Evolutionary conservation across 2,329 filamentous ascomycete species (phyloP).

Genomic region (Neofusicoccum kwambonambiense): DNA sequence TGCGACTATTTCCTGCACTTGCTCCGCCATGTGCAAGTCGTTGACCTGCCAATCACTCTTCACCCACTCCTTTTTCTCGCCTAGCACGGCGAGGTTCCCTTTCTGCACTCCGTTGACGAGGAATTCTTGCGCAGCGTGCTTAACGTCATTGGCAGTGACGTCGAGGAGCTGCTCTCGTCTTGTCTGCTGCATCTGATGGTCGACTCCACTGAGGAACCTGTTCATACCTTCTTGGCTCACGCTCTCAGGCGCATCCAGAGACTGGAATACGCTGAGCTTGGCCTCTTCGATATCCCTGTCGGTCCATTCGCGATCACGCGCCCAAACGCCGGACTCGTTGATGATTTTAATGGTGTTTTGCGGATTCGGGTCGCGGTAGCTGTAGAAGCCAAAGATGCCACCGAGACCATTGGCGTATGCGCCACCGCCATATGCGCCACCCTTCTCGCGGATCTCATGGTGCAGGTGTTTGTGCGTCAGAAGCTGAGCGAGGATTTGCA

Average conservation of each 20-base stretch:
- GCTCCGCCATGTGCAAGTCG: slow-evolving; percentile 64
- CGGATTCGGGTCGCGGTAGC: slow-evolving; percentile 94
- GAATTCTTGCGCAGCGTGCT: slow-evolving; percentile 76
- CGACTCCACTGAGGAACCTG: slow-evolving; percentile 80
- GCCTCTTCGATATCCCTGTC: slow-evolving; percentile 89
- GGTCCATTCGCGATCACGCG: slow-evolving; percentile 76
- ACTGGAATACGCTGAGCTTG: slow-evolving; percentile 92
- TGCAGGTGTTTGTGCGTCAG: slow-evolving; percentile 96
- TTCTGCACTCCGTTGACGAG: slow-evolving; percentile 67
- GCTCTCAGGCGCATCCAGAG: slow-evolving; percentile 81
- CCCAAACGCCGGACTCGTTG: slow-evolving; percentile 78
- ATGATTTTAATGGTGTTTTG: slow-evolving; percentile 85
- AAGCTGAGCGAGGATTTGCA: slow-evolving; percentile 86
- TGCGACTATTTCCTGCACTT: slow-evolving; percentile 25
- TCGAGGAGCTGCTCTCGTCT: slow-evolving; percentile 83
- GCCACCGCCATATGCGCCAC: slow-evolving; percentile 91
- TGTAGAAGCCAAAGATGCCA: slow-evolving; percentile 91
- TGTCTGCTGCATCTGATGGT: slow-evolving; percentile 83
- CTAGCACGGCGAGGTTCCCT: slow-evolving; percentile 67
- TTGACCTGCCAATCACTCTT: slow-evolving; percentile 69
- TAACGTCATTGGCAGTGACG: slow-evolving; percentile 77
- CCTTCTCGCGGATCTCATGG: slow-evolving; percentile 96
- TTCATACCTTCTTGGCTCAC: slow-evolving; percentile 87
- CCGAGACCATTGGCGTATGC: slow-evolving; percentile 78
- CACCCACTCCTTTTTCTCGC: slow-evolving; percentile 78